Evolutionary conservation across 2,329 filamentous ascomycete species (phyloP).

Genomic region (Monosporascus sp.): DNA sequence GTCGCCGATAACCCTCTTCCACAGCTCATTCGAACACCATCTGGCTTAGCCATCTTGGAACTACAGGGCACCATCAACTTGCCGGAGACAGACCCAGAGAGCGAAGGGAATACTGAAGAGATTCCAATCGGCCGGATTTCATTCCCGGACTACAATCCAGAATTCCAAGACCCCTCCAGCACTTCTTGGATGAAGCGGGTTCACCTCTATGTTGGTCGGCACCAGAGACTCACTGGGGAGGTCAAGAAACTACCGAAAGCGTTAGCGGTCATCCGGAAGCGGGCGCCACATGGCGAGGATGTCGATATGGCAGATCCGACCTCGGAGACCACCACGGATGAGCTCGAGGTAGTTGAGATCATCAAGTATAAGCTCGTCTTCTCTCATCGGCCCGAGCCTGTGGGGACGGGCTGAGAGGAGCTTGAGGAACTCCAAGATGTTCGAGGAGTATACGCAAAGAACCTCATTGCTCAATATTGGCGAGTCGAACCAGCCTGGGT

Average conservation of each 20-base stretch:
- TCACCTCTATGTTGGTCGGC: slow-evolving; percentile 80
- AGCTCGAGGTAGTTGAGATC: slow-evolving; percentile 81
- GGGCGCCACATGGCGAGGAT: slow-evolving; percentile 28
- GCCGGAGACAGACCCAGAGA: slow-evolving; percentile 38
- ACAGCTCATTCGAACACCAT: slow-evolving; percentile 78
- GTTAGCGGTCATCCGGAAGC: slow-evolving; percentile 69
- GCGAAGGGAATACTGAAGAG: slow-evolving; percentile 26
- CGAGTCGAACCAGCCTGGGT: no score
- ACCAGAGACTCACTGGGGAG: slow-evolving; percentile 85
- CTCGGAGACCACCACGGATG: slow-evolving; percentile 32
- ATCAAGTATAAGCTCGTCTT: slow-evolving; percentile 86
- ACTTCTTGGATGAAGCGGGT: slow-evolving; percentile 85
- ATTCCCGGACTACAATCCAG: slow-evolving; percentile 68
- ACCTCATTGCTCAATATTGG: neutral
- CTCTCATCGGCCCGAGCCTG: slow-evolving; percentile 77
- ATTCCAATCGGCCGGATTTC: slow-evolving; percentile 66
- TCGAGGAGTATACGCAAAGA: neutral
- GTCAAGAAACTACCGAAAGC: slow-evolving; percentile 79
- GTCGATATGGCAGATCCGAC: slow-evolving; percentile 41
- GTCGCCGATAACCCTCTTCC: slow-evolving; percentile 58
- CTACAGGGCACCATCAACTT: slow-evolving; percentile 88
- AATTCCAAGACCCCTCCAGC: slow-evolving; percentile 40
- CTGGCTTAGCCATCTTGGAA: slow-evolving; percentile 84
- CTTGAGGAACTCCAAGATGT: neutral
- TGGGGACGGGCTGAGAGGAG: slow-evolving; percentile 43